phyloP scores from a whole-genome alignment of 371 early-diverging fungal species.

The Lichtheimia hyalospora region DNA sequence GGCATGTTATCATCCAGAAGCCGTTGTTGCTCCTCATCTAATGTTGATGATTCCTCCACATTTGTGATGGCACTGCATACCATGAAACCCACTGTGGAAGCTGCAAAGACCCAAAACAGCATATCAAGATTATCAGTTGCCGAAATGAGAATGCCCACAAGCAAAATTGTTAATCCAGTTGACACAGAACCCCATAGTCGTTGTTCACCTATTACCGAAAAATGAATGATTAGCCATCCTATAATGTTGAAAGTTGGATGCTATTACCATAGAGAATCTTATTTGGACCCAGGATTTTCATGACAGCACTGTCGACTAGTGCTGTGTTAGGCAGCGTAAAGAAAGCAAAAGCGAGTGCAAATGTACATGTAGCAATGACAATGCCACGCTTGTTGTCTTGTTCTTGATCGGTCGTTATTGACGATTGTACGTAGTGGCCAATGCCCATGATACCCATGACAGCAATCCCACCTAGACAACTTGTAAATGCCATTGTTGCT shows the following conservation, averaged over 20 bases:
- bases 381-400: neutral
- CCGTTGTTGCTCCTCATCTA: neutral
- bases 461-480: slow-evolving; percentile 35
- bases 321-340: slow-evolving; percentile 44
- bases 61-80: slow-evolving; percentile 10
- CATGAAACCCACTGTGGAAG: slow-evolving; percentile 24
- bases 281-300: slow-evolving; percentile 48
- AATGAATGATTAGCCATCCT: neutral
- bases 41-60: neutral
- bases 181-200: slow-evolving; percentile 48
- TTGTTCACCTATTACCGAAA: slow-evolving; percentile 32
- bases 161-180: slow-evolving; percentile 34
- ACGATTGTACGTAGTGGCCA: slow-evolving; percentile 6
- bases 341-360: slow-evolving; percentile 40
- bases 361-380: slow-evolving; percentile 20
- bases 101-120: slow-evolving; percentile 36
- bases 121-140: slow-evolving; percentile 27
- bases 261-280: slow-evolving; percentile 46
- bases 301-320: slow-evolving; percentile 48
- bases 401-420: neutral
- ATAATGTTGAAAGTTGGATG: neutral
- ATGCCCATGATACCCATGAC: slow-evolving; percentile 30
- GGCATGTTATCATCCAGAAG: neutral
- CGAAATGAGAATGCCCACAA: slow-evolving; percentile 36
- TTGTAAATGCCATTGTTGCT: slow-evolving; percentile 33